phyloP scores from a whole-genome alignment of 2,329 filamentous ascomycete genomes.

The Zymoseptoria pseudotritici region DNA sequence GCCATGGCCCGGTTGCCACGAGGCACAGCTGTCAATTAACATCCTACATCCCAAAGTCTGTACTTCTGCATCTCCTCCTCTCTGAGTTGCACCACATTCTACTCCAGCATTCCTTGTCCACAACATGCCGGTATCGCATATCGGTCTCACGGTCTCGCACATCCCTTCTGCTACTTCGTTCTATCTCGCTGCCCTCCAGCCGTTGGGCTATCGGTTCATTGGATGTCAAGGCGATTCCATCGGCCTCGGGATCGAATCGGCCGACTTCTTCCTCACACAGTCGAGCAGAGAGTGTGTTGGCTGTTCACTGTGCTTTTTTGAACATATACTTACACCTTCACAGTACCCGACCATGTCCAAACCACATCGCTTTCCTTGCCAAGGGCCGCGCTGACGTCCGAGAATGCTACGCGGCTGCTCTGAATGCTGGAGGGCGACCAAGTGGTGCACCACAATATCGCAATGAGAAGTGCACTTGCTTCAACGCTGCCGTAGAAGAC shows the following conservation, averaged over 20 bases:
- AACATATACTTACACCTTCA: constrained; percentile 3
- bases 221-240: constrained; percentile 54
- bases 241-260: constrained; percentile 52
- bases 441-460: constrained; percentile 50
- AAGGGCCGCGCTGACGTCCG: constrained; percentile 58
- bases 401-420: constrained; percentile 62
- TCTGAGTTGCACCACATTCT: constrained; percentile 8
- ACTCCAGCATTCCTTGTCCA: constrained; percentile 7
- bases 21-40: constrained; percentile 3
- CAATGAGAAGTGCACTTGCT: constrained; percentile 48
- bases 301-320: neutral
- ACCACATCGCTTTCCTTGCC: constrained; percentile 55
- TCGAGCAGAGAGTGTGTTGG: constrained; percentile 49
- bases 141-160: constrained; percentile 64
- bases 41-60: constrained; percentile 9
- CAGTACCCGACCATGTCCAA: constrained; percentile 24
- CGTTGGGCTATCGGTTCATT: constrained; percentile 67
- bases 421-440: constrained; percentile 56
- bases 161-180: constrained; percentile 75
- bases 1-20: neutral
- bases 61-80: constrained; percentile 6
- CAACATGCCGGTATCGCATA: constrained; percentile 54
- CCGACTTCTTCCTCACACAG: constrained; percentile 59
- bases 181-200: constrained; percentile 70
- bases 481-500: constrained; percentile 62